phyloP scores from a whole-genome alignment of 768 basidiomycete genomes.

The Auriculariales sp. region DNA sequence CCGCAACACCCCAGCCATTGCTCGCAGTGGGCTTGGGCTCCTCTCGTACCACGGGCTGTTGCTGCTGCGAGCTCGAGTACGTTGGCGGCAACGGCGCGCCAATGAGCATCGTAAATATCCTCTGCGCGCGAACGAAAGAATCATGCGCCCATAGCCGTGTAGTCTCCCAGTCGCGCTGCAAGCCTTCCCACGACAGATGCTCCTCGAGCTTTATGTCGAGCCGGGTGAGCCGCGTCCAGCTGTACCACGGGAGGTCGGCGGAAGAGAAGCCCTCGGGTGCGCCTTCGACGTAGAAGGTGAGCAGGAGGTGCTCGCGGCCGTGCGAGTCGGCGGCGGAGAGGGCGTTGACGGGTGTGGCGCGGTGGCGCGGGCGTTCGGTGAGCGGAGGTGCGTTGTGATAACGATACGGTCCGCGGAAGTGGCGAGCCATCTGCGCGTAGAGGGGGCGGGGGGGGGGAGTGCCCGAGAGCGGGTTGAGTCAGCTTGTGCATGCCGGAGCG shows the following conservation, averaged over 20 bases:
- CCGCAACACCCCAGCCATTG: constrained; percentile 40
- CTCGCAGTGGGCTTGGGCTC: constrained; percentile 13
- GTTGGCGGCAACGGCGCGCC: neutral
- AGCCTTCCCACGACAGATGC: neutral
- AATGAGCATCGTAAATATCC: constrained; percentile 2
- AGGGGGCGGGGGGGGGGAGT: constrained; percentile 5
- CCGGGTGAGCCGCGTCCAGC: no score
- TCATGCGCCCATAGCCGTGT: no score
- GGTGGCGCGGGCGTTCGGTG: constrained; percentile 59
- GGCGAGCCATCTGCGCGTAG: constrained; percentile 42
- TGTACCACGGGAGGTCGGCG: no score
- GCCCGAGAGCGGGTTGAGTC: neutral
- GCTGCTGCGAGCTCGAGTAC: neutral
- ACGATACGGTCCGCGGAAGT: constrained; percentile 48
- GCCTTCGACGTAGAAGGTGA: constrained; percentile 71
- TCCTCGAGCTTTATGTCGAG: no score
- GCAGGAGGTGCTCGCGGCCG: constrained; percentile 71
- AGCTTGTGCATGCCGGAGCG: neutral
- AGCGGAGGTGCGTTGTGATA: constrained; percentile 80
- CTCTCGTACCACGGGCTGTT: constrained; percentile 9
- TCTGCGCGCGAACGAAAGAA: no score
- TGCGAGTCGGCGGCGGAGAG: constrained; percentile 57
- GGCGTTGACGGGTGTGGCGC: constrained; percentile 69
- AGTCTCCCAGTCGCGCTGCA: constrained; percentile 16
- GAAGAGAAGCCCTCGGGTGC: neutral